These are phyloP conservation scores for Metschnikowia dekortorum DNA, from an alignment of 805 yeast genomes.

Conservation along the genomic window DNA sequence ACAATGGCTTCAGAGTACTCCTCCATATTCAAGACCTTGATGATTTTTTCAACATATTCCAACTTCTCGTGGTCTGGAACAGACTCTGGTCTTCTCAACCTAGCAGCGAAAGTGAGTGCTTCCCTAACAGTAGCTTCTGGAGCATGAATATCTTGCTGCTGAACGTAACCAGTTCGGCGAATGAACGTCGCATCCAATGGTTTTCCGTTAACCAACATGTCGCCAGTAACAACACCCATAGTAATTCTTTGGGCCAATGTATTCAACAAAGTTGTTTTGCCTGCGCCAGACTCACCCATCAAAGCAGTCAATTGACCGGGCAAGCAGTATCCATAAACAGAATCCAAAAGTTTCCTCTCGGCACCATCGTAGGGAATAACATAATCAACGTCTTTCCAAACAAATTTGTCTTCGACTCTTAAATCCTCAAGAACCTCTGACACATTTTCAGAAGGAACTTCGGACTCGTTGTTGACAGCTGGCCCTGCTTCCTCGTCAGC, in stretches of 20 bases:
- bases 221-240: slow-evolving; percentile 56
- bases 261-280: slow-evolving; percentile 55
- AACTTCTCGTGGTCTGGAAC: slow-evolving; percentile 43
- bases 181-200: slow-evolving; percentile 46
- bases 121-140: slow-evolving; percentile 50
- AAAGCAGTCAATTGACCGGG: slow-evolving; percentile 58
- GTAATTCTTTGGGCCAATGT: slow-evolving; percentile 50
- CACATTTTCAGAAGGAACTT: slow-evolving; percentile 4
- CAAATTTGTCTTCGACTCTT: slow-evolving; percentile 19
- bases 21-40: slow-evolving; percentile 47
- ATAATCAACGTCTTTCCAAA: slow-evolving; percentile 62
- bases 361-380: slow-evolving; percentile 46
- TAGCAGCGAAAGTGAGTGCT: slow-evolving; percentile 49
- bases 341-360: slow-evolving; percentile 32
- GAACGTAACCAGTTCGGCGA: slow-evolving; percentile 56
- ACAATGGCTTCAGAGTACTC: slow-evolving; percentile 51
- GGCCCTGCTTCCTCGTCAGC: slow-evolving; percentile 18
- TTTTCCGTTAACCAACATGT: slow-evolving; percentile 52
- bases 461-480: slow-evolving; percentile 4
- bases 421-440: slow-evolving; percentile 12
- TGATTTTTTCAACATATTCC: slow-evolving; percentile 49
- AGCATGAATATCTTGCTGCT: slow-evolving; percentile 56
- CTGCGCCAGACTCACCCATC: slow-evolving; percentile 66
- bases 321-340: slow-evolving; percentile 28
- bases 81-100: slow-evolving; percentile 40